Evolutionary conservation across 2,329 filamentous ascomycete genomes (phyloP), one percentile per base, ranked within the genome.

Genomic region (Nemania serpens): DNA sequence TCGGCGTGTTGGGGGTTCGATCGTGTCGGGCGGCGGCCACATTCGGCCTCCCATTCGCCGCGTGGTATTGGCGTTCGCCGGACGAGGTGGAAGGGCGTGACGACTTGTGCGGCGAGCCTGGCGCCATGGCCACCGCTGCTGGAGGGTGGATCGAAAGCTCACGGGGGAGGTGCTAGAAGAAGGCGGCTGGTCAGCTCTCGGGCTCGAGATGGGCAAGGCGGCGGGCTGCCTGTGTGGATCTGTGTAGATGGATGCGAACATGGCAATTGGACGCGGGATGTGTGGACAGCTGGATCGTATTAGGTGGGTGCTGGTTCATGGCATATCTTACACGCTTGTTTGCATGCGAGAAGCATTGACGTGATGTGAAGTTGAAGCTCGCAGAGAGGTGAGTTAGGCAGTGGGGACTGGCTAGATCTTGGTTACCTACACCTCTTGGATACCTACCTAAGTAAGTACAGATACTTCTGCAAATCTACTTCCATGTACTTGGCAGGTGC

Each of bases 1-100:
- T 86, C 17, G 88, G 87, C 45, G 84, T 87, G 56, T 81, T 81
- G 61, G 80, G 78, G 72, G 55, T 76, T 71, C 78, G 77, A 66
- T 81, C 82, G 66, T 78, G 78, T 66, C 71, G 65, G 15, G 76
- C 73, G 57, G 75, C 77, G 66, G 74, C 76, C 43, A 73, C 72
- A 47, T 75, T 72, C 53, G 75, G 70, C 57, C 75, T 77, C 65
- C 77, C 79, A 76, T 82, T 83, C 53, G 72, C 68, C 11, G 58
- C 59, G 57, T 78, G 77, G 68, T 79, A 77, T 60, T 75, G 75
- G 58, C 74, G 74, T 59, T 78, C 75, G 68, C 69, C 68, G 20
- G 71, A 67, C 51, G 70, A 62, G 60, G 63, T 45, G 53, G 64
- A 63, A 47, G 56, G 39, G 22, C 56, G 62, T 55, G 61, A 29